A percentile compares a stretch with the other conserved stretches of the same genome.
Conservation (phyloP, 1,284 basidiomycete genomes). For the Tylopilus sp. region DNA sequence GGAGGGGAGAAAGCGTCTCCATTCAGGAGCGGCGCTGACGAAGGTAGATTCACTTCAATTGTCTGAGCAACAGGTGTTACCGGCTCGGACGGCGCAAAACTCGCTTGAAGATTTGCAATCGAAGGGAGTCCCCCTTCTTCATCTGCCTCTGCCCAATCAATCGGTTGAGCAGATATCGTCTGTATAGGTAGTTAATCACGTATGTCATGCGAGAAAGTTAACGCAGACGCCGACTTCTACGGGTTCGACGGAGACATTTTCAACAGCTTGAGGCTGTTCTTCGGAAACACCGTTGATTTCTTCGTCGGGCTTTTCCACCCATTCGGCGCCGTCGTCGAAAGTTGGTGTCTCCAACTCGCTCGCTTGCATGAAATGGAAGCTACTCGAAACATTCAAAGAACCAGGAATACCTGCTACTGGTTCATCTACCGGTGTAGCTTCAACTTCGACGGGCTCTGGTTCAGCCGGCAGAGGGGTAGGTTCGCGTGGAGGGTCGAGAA, state of each 20-base stretch:
- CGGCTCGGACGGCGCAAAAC: constrained; percentile 48
- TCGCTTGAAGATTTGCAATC: constrained; percentile 53
- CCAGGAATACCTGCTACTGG: constrained; percentile 34
- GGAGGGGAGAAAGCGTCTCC: constrained; percentile 29
- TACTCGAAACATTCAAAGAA: constrained; percentile 41
- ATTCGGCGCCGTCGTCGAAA: constrained; percentile 49
- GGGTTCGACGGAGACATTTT: constrained; percentile 27
- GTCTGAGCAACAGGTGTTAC: constrained; percentile 47
- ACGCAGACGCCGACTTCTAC: constrained; percentile 18
- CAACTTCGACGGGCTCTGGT: constrained; percentile 27
- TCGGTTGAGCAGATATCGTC: constrained; percentile 27
- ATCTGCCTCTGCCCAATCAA: constrained; percentile 57
- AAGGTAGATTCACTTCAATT: constrained; percentile 37
- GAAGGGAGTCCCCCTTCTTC: constrained; percentile 56
- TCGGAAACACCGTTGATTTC: constrained; percentile 26
- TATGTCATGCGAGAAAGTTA: background rate
- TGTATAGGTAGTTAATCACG: constrained; percentile 13
- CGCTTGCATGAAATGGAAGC: constrained; percentile 73
- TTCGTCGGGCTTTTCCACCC: constrained; percentile 45
- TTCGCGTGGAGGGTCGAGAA: constrained; percentile 46
- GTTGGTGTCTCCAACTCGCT: constrained; percentile 62
- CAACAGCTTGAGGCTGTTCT: constrained; percentile 29
- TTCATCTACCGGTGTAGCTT: constrained; percentile 14
- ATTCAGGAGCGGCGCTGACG: constrained; percentile 27
- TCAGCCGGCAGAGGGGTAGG: constrained; percentile 31